phyloP scores from a whole-genome alignment of 176 grass and related monocot species.

The Poa pratensis region DNA sequence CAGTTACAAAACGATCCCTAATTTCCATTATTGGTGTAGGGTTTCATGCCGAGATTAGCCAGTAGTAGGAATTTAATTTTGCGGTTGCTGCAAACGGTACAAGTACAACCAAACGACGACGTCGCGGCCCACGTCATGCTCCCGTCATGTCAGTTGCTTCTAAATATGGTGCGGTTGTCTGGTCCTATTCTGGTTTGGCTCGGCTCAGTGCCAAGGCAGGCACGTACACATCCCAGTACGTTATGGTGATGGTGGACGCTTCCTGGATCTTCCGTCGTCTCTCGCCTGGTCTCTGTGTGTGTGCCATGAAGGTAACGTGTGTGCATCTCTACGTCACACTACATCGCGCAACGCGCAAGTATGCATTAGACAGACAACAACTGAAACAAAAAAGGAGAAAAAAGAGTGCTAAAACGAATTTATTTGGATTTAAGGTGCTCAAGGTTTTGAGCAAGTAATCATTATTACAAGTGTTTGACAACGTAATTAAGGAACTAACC shows the following conservation, averaged over 20 bases:
- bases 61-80: not conserved
- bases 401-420: no score
- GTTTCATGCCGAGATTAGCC: not conserved
- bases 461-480: no score
- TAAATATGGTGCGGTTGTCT: constrained; percentile 33
- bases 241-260: not conserved
- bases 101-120: not conserved
- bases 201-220: not conserved
- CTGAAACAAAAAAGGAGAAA: no score
- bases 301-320: not conserved
- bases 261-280: constrained; percentile 1
- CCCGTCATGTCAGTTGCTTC: constrained; percentile 26
- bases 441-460: no score
- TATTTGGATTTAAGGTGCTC: no score
- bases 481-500: no score
- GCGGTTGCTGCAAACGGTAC: not conserved
- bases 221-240: not conserved
- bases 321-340: no score
- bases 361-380: no score
- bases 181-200: constrained; percentile 45
- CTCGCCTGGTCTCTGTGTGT: not conserved
- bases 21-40: not conserved
- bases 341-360: no score
- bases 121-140: not conserved
- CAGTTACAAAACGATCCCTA: not conserved